Base-by-base conservation (phyloP, 1,284 basidiomycete genomes). In the Ganoderma meredithae region DNA sequence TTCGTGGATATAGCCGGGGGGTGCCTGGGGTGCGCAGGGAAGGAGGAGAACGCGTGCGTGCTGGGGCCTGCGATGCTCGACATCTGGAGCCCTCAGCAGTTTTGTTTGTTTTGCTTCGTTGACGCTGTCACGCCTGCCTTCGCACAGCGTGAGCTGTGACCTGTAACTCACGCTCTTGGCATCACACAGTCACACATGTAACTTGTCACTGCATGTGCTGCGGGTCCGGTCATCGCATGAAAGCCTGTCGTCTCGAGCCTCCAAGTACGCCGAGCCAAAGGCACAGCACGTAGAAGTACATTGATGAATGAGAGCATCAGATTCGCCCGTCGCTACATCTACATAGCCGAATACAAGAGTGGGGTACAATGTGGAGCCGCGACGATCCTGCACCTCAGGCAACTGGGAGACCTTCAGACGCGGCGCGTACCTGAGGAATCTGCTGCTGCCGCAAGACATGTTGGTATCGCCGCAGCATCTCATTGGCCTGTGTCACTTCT, bases 401-500 rank as follows among this genome's bases (percentile, higher is more conserved):
- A 9, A 49, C 61, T 12, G 43, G 61, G 33, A 44, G 61, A 19
- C 65, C 65, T 27, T 66, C 65, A 9, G 65, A 66, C 12, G 65
- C 61, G 9, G 65, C 60, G 36, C 65, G 60, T 17, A 44, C 65
- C 58, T 60, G 58, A 41, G 58, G 36, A 59, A 49, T 62, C 65
- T 67, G 68, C 60, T 70, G 69, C 60, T 70, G 69, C 63, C 64
- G 69, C 44, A 69, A 59, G 52, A 63, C 49, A 27, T 66, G 60
- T n/a, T 63, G 64, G 60, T 72, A 58, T 9, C 68, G 72, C 49
- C 70, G 65, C 44, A 72, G 62, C 58, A 91, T 76, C 40, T 93
- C 91, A 17, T 85, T 80, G 0, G 91, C 92, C 63, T 83, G 82
- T 2, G 81, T 83, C 2, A 91, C 92, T 70, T 94, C 92, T 76